phyloP scores from a whole-genome alignment of 441 rosid genomes.

The Flueggea neowawraea region DNA sequence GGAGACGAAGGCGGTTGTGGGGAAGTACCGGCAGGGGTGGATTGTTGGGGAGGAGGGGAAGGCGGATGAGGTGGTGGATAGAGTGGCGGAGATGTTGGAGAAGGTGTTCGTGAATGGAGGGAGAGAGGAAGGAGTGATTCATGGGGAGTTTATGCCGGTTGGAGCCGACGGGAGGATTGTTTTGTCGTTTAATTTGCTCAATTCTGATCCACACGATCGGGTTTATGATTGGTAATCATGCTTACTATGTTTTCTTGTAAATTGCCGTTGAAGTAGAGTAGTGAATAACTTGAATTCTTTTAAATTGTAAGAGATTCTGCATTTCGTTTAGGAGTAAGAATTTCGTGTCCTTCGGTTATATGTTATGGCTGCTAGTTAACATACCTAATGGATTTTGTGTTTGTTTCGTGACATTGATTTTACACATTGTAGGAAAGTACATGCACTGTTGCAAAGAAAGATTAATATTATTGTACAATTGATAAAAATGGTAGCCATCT shows the following conservation, averaged over 20 bases:
- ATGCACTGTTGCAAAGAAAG: no score
- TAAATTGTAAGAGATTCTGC: no score
- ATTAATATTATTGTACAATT: no score
- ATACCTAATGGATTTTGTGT: no score
- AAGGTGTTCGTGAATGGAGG: conserved; percentile 83
- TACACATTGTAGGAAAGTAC: neutral
- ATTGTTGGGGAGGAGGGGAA: conserved; percentile 53
- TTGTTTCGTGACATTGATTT: neutral
- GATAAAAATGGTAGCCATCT: no score
- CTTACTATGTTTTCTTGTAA: neutral
- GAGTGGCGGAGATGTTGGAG: conserved; percentile 66
- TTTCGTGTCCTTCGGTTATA: no score
- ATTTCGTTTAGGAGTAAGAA: no score
- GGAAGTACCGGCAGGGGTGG: conserved; percentile 91
- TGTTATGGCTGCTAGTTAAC: no score
- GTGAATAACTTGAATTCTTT: no score
- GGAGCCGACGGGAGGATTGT: conserved; percentile 92
- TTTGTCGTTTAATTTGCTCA: conserved; percentile 89
- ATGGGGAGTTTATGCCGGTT: conserved; percentile 89
- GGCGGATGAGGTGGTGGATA: conserved; percentile 35
- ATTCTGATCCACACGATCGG: conserved; percentile 83
- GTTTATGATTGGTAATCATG: conserved; percentile 69
- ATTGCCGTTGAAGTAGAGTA: no score
- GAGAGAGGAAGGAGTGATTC: conserved; percentile 63
- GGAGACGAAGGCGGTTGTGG: conserved; percentile 60